Conservation (phyloP, 352 stramenopile genomes). For the Halophytophthora batemanensis region DNA sequence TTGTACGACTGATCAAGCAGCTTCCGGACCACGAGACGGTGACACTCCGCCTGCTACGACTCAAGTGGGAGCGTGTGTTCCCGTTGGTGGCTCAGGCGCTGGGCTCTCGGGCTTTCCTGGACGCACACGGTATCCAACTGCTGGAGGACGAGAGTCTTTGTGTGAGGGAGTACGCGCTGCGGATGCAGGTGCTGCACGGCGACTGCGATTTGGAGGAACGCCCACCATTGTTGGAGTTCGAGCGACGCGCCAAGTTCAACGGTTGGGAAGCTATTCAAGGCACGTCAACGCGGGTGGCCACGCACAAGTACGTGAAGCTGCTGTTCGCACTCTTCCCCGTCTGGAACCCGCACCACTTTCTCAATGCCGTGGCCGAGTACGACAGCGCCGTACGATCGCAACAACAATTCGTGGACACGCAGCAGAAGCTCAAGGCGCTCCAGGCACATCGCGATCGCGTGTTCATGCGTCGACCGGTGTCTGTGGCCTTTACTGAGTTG, state of each 20-base stretch:
- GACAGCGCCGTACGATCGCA: slow-evolving; percentile 21
- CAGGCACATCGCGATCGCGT: slow-evolving; percentile 26
- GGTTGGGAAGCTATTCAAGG: slow-evolving; percentile 69
- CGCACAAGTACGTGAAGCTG: slow-evolving; percentile 81
- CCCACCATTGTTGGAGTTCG: slow-evolving; percentile 64
- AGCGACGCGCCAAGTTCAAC: slow-evolving; percentile 72
- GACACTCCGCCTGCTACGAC: slow-evolving; percentile 50
- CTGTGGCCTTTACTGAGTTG: slow-evolving; percentile 52
- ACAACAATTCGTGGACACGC: slow-evolving; percentile 21
- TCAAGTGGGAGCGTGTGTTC: slow-evolving; percentile 60
- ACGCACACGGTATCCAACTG: slow-evolving; percentile 42
- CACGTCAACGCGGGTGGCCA: slow-evolving; percentile 29
- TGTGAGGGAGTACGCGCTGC: slow-evolving; percentile 73
- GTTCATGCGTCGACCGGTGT: slow-evolving; percentile 18
- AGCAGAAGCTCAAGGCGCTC: slow-evolving; percentile 23
- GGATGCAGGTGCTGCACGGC: slow-evolving; percentile 71
- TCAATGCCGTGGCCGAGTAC: slow-evolving; percentile 47
- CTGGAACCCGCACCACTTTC: slow-evolving; percentile 58
- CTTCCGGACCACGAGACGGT: slow-evolving; percentile 43
- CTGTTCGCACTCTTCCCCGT: slow-evolving; percentile 68
- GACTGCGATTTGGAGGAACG: slow-evolving; percentile 57
- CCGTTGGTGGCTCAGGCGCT: slow-evolving; percentile 49
- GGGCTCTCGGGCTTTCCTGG: slow-evolving; percentile 41
- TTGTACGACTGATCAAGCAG: slow-evolving; percentile 61
- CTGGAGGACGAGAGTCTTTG: slow-evolving; percentile 61